Conservation (phyloP, 2,329 filamentous ascomycete genomes). For the Coccinonectria pachysandricola region DNA sequence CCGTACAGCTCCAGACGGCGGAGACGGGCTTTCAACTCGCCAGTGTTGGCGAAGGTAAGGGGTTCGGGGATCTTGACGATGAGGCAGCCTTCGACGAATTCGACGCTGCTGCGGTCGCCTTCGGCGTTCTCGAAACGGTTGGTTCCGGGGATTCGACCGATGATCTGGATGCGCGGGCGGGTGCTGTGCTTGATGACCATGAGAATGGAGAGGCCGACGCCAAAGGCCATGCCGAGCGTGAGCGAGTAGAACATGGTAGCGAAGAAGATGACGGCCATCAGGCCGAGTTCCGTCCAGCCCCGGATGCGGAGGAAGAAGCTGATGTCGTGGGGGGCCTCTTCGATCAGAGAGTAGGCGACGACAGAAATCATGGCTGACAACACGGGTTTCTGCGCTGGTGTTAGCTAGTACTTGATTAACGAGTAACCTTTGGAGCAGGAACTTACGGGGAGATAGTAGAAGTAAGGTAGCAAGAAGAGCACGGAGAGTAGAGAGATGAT, state of each 20-base stretch:
- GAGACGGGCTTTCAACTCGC: conserved; percentile 75
- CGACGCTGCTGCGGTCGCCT: conserved; percentile 59
- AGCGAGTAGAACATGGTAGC: conserved; percentile 94
- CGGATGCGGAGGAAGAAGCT: conserved; percentile 78
- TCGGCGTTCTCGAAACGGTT: conserved; percentile 80
- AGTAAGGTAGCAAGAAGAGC: conserved; percentile 74
- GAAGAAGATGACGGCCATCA: conserved; percentile 86
- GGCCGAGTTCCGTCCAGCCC: conserved; percentile 73
- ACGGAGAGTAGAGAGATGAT: conserved; percentile 74
- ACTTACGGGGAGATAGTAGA: conserved; percentile 90
- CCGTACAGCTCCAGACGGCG: conserved; percentile 82
- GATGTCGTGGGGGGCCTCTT: conserved; percentile 90
- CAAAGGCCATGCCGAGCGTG: conserved; percentile 84
- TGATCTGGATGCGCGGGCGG: conserved; percentile 87
- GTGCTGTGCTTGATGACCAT: conserved; percentile 87
- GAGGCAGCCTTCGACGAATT: conserved; percentile 83
- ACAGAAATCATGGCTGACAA: conserved; percentile 91
- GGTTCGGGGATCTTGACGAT: conserved; percentile 98
- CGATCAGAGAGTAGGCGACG: conserved; percentile 86
- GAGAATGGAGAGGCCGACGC: conserved; percentile 81
- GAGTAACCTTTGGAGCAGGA: not conserved
- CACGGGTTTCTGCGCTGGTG: conserved; percentile 81
- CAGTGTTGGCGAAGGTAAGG: conserved; percentile 93
- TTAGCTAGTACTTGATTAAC: not conserved
- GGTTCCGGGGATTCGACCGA: conserved; percentile 79